These are phyloP conservation scores for Cyclotella cryptica DNA, from an alignment of 108 stramenopile species.

Conservation along the genomic window DNA sequence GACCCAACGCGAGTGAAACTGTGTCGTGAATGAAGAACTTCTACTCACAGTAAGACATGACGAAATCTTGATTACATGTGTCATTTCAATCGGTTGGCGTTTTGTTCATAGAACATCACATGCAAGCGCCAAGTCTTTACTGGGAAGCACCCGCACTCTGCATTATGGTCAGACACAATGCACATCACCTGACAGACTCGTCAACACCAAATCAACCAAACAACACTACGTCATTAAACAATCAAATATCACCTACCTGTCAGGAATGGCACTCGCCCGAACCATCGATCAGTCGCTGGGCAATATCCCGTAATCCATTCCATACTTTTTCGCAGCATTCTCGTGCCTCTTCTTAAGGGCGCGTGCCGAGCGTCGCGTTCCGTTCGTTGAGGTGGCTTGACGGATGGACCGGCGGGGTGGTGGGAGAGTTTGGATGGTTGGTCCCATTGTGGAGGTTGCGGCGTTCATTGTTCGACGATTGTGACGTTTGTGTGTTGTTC, in stretches of 20 bases:
- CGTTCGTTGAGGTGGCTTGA: conserved; percentile 29
- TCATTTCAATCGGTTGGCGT: no score
- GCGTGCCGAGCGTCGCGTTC: conserved; percentile 44
- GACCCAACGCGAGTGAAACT: no score
- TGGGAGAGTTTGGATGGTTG: conserved; percentile 10
- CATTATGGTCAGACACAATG: no score
- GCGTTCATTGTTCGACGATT: neutral
- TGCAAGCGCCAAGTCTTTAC: no score
- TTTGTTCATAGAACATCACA: no score
- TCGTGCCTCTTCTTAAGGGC: conserved; percentile 37
- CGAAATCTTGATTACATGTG: no score
- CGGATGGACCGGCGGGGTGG: conserved; percentile 52
- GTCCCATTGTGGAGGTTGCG: neutral
- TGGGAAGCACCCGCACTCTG: no score
- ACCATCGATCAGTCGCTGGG: conserved; percentile 85
- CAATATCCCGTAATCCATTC: conserved; percentile 87
- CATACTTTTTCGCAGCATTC: conserved; percentile 65
- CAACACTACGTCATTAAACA: neutral
- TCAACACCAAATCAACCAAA: neutral
- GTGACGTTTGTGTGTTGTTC: neutral
- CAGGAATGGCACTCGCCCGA: conserved; percentile 83
- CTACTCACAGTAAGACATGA: no score
- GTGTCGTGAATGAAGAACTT: no score
- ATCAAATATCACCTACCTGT: conserved; percentile 59
- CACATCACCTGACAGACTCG: neutral